Evolutionary conservation across 345 rosid species (phyloP), one percentile per base, ranked within the genome.

Genomic region (Citrus hindsii): DNA sequence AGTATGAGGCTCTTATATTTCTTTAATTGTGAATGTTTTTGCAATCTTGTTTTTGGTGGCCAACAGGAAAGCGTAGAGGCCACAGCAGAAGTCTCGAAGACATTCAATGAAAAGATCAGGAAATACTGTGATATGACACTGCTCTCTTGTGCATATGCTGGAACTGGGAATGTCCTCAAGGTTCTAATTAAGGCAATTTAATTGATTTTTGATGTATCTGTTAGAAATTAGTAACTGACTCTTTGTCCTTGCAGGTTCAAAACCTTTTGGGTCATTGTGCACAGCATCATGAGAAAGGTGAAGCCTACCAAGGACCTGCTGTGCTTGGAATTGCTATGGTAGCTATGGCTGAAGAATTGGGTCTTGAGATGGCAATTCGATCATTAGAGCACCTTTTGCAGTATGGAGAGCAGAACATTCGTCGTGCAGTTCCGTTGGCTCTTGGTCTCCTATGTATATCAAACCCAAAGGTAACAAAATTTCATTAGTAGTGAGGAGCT

Each of bases 251-350:
- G 22, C 87, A 96, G 98, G 97, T 96, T 66, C 98, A 96, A 85
- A 91, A 90, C 83, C 96, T 96, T 81, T 89, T 94, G 35, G 93
- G 91, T 77, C 91, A 92, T 81, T 97, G 99, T 81, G 92, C 92
- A 67, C 93, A 92, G 63, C 97, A 92, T 88, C 89, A 92, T 51
- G 98, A 93, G 83, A 93, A 92, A 77, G 93, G 93, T 58, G 98
- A 92, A 76, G 88, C 86, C 70, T 92, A 92, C 85, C 98, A 97
- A 82, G 99, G 98, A 33, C 93, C 98, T 59, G 99, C 97, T 71
- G 94, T 97, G 65, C 93, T 97, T 80, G 99, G 99, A 78, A 88
- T 97, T 82, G 98, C 98, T n/a, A 88, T 97, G 98, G 94, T 94
- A 30, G 95, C 98, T 73, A 97, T 97, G 98, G 95, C 98, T 69